Conservation (phyloP, 495 filamentous ascomycete genomes). For the Penicillium argentinense region DNA sequence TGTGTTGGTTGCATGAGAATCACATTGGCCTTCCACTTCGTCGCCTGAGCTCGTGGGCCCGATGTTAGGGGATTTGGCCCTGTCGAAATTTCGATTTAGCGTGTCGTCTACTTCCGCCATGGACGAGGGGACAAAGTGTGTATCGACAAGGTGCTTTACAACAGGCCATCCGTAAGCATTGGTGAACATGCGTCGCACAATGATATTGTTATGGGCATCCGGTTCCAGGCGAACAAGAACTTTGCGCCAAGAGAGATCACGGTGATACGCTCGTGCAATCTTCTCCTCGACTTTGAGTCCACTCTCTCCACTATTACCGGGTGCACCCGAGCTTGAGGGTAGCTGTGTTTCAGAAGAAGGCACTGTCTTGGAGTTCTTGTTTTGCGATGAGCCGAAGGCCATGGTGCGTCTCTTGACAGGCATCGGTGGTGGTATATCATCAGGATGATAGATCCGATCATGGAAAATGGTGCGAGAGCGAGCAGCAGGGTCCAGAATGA, state of each 20-base stretch:
- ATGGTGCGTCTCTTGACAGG: conserved; percentile 56
- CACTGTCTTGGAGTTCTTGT: conserved; percentile 28
- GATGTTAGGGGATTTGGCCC: conserved; percentile 45
- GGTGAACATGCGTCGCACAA: conserved; percentile 91
- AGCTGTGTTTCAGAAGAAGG: conserved; percentile 13
- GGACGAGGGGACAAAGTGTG: conserved; percentile 77
- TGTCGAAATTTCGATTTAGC: conserved; percentile 46
- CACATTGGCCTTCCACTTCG: conserved; percentile 38
- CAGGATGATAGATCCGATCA: conserved; percentile 89
- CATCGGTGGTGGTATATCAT: conserved; percentile 85
- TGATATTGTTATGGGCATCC: conserved; percentile 97
- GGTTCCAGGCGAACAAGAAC: conserved; percentile 93
- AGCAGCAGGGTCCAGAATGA: conserved; percentile 75
- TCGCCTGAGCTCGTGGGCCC: conserved; percentile 44
- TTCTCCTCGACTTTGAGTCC: conserved; percentile 93
- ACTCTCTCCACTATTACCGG: conserved; percentile 29
- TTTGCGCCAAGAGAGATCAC: conserved; percentile 88
- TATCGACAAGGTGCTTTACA: conserved; percentile 87
- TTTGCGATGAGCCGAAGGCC: conserved; percentile 41
- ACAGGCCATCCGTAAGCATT: conserved; percentile 99
- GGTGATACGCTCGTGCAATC: conserved; percentile 92
- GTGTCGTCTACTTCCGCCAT: conserved; percentile 60
- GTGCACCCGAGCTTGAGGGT: conserved; percentile 10
- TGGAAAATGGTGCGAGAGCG: conserved; percentile 96
- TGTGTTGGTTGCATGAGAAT: conserved; percentile 1